These are phyloP conservation scores for Lipomyces oligophaga DNA, from an alignment of 805 yeast species.

Conservation along the genomic window DNA sequence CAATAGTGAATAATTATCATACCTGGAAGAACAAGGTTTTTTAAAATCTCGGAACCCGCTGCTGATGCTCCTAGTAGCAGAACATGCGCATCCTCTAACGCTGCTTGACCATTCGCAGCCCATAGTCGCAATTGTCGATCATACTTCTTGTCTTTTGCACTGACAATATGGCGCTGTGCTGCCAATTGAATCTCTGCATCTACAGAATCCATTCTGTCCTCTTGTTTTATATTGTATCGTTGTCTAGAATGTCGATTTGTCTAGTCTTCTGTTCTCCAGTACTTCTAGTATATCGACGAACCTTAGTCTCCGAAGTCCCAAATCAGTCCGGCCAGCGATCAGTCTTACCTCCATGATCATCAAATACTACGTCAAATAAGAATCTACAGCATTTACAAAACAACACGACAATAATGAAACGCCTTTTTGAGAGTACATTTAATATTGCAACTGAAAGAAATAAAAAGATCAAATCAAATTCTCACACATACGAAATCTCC, in stretches of 20 bases:
- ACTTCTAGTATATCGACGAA: too few relatives aligned
- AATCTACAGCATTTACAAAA: too few relatives aligned
- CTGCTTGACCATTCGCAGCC: conserved; percentile 72
- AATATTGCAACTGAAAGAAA: neutral
- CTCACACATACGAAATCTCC: neutral
- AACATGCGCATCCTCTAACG: conserved; percentile 54
- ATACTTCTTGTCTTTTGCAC: conserved; percentile 25
- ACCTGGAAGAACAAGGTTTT: conserved; percentile 75
- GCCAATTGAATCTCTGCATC: conserved; percentile 4
- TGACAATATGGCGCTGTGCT: conserved; percentile 5
- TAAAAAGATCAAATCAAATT: neutral
- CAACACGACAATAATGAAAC: neutral
- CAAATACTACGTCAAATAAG: too few relatives aligned
- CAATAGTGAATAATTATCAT: too few relatives aligned
- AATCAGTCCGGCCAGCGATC: too few relatives aligned
- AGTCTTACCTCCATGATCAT: too few relatives aligned
- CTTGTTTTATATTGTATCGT: too few relatives aligned
- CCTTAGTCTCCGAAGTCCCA: too few relatives aligned
- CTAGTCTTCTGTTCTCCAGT: too few relatives aligned
- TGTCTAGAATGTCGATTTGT: too few relatives aligned
- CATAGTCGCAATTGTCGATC: conserved; percentile 76
- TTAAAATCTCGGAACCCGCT: conserved; percentile 63
- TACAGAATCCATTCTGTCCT: too few relatives aligned
- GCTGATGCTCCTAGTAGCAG: conserved; percentile 58
- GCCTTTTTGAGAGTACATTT: neutral